These are phyloP conservation scores for Microbotryum intermedium DNA, from an alignment of 1,284 basidiomycete genomes.

Conservation along the genomic window DNA sequence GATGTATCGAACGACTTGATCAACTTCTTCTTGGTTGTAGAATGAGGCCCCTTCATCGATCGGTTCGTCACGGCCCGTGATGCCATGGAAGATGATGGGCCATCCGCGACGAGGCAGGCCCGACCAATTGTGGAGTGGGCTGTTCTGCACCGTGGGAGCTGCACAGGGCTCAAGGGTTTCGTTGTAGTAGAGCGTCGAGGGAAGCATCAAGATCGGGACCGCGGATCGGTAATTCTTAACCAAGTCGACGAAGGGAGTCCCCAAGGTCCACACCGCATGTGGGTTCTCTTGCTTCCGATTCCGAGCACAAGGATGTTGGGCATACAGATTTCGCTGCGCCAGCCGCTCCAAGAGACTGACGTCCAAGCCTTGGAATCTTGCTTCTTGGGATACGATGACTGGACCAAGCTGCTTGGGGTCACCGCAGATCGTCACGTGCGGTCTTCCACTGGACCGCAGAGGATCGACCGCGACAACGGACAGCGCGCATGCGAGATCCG, in stretches of 20 bases:
- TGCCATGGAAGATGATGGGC: slow-evolving; percentile 38
- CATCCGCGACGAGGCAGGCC: slow-evolving; percentile 34
- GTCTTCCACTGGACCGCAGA: slow-evolving; percentile 1
- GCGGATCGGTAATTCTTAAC: slow-evolving; percentile 41
- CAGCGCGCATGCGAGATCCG: slow-evolving; percentile 38
- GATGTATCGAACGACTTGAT: slow-evolving; percentile 30
- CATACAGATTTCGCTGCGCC: slow-evolving; percentile 35
- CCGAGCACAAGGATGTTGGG: slow-evolving; percentile 22
- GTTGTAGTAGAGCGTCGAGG: slow-evolving; percentile 41
- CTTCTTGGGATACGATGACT: slow-evolving; percentile 34
- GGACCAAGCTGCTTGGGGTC: slow-evolving; percentile 42
- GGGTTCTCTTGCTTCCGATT: background rate
- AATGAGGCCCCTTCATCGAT: slow-evolving; percentile 38
- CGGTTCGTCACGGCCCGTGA: slow-evolving; percentile 37
- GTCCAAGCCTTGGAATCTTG: slow-evolving; percentile 38
- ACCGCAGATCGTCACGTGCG: slow-evolving; percentile 37
- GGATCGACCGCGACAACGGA: slow-evolving; percentile 35
- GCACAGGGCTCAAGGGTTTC: slow-evolving; percentile 38
- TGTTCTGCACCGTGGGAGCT: slow-evolving; percentile 13
- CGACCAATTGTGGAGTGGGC: slow-evolving; percentile 32
- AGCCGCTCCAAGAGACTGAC: slow-evolving; percentile 41
- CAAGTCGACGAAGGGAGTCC: slow-evolving; percentile 29
- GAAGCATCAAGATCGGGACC: slow-evolving; percentile 39
- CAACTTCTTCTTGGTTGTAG: slow-evolving; percentile 35
- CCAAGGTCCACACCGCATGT: slow-evolving; percentile 9